Conservation (phyloP, 140 eudicot species). For the Cichorium intybus region DNA sequence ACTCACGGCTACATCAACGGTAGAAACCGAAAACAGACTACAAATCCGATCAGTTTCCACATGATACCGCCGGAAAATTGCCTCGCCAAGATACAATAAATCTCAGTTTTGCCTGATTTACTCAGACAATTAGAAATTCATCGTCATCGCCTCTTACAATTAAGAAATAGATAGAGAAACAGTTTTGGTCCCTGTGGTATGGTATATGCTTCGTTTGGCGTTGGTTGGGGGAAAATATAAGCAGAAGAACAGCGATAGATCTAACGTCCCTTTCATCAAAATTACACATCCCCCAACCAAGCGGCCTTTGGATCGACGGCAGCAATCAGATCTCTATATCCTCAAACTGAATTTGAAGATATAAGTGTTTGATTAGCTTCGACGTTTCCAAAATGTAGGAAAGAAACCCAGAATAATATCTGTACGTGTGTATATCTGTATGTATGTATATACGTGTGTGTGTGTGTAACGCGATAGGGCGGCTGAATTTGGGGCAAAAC, state of each 20-base stretch:
- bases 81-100: slow-evolving; percentile 23
- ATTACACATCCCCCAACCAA: background rate
- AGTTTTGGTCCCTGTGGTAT: background rate
- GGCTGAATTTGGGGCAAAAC: slow-evolving; percentile 1
- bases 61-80: background rate
- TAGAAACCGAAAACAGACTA: background rate
- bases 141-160: slow-evolving; percentile 12
- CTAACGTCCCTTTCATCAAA: background rate
- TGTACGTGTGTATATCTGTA: background rate
- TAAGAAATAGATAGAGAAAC: background rate
- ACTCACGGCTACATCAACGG: slow-evolving; percentile 3
- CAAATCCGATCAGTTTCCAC: slow-evolving; percentile 1
- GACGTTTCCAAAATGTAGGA: background rate
- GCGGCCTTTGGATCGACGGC: background rate
- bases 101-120: slow-evolving; percentile 9
- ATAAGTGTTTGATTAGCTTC: background rate
- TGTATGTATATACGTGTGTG: background rate
- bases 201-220: background rate
- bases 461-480: background rate
- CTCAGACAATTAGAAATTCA: slow-evolving; percentile 10
- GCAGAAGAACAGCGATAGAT: background rate
- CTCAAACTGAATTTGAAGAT: background rate
- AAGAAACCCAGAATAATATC: background rate
- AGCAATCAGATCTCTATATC: background rate
- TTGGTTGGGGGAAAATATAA: background rate